These are phyloP conservation scores for Eruca vesicaria DNA, from an alignment of 441 rosid species.

Conservation along the genomic window DNA sequence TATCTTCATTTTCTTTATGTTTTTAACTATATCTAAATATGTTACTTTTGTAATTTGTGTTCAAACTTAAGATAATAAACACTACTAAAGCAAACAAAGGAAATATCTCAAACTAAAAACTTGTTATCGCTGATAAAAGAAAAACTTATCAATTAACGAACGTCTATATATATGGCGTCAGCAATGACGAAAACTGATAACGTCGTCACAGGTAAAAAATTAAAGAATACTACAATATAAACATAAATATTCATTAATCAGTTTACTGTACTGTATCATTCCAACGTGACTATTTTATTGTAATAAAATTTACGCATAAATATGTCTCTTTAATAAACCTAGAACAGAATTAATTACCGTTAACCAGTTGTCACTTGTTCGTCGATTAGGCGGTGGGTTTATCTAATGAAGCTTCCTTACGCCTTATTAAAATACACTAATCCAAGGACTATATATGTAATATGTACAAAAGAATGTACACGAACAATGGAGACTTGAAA, in stretches of 20 bases:
- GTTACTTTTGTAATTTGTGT: neutral
- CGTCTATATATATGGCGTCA: neutral
- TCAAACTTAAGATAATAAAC: neutral
- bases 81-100: neutral
- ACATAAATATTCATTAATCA: neutral
- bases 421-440: neutral
- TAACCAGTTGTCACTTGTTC: neutral
- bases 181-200: conserved; percentile 17
- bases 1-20: neutral
- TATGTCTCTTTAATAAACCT: neutral
- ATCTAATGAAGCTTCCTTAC: neutral
- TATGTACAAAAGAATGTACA: neutral
- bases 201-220: neutral
- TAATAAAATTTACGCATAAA: neutral
- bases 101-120: neutral
- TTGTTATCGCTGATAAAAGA: no score
- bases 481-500: neutral
- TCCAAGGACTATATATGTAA: neutral
- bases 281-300: neutral
- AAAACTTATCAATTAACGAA: no score
- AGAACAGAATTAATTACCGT: neutral
- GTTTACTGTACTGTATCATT: neutral
- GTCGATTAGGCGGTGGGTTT: neutral
- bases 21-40: neutral
- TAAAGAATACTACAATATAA: neutral